A percentile compares a stretch with the other conserved stretches of the same genome.
Conservation (phyloP, 2,329 filamentous ascomycete species). For the Apiospora hydei region DNA sequence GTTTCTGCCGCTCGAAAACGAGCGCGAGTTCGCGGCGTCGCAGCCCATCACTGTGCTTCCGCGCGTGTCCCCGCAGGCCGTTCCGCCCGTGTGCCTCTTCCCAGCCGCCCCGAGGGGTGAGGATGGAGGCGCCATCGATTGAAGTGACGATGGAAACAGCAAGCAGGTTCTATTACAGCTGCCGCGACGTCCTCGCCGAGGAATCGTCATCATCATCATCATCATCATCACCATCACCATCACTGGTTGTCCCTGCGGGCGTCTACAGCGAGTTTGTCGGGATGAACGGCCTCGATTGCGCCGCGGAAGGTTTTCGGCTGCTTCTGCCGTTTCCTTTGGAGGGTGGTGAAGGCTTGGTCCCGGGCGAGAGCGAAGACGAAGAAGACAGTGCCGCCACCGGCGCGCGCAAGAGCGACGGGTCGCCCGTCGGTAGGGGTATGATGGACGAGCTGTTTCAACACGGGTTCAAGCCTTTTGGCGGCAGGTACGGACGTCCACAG, state of each 20-base stretch:
- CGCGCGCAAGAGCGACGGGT: slow-evolving; percentile 40
- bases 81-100: slow-evolving; percentile 41
- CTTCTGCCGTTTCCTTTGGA: slow-evolving; percentile 33
- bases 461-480: slow-evolving; percentile 43
- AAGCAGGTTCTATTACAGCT: neutral
- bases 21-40: slow-evolving; percentile 31
- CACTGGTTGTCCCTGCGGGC: slow-evolving; percentile 31
- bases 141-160: neutral
- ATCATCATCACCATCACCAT: too few species aligned
- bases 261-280: slow-evolving; percentile 40
- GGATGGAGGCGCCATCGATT: neutral
- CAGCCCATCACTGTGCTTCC: slow-evolving; percentile 34
- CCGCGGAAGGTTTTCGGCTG: slow-evolving; percentile 42
- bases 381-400: slow-evolving; percentile 9
- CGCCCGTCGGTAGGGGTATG: slow-evolving; percentile 28
- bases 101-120: slow-evolving; percentile 24
- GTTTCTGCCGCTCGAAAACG: slow-evolving; percentile 27
- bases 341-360: neutral
- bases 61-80: slow-evolving; percentile 20
- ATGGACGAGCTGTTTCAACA: slow-evolving; percentile 43
- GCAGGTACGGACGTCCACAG: slow-evolving; percentile 38
- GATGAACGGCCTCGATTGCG: slow-evolving; percentile 30
- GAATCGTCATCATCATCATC: neutral
- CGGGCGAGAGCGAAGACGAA: neutral
- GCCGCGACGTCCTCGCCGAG: neutral